Base-by-base conservation (phyloP, 768 basidiomycete species). In the Lanmaoa pseudosensibilis region DNA sequence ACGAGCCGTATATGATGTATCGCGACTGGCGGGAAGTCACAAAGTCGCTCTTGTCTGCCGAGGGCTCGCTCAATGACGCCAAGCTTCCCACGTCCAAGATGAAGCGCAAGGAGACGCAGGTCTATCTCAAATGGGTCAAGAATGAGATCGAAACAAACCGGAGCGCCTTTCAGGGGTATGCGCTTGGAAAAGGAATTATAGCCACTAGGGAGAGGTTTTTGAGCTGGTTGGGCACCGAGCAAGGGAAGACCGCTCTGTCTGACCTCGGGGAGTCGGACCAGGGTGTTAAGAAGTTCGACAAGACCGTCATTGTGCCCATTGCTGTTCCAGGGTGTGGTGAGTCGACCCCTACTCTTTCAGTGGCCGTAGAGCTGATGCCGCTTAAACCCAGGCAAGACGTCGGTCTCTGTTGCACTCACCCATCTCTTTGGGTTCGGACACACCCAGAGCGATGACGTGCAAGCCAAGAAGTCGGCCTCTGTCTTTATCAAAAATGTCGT, bases 1-100 rank as follows among this genome's bases (percentile, higher is more conserved):
- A 98, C 72, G 93, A 98, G 67, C 96, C 96, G 3, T 99, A 99
- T 70, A 86, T 98, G 82, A 95, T 96, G 86, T 98, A 97, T 74
- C 88, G 97, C 53, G 92, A 95, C 69, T 98, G 94, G 94, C 82
- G 96, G 53, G 96, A 98, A 73, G 80, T 95, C 50, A 98, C 97
- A 7, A 91, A 92, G 69, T 73, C 70, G 12, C 77, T 96, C n/a
- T 77, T 94, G 10, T 65, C 74, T 8, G 60, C 74, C 43, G 73
- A 77, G 40, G 65, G 61, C 50, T 60, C 67, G 38, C 65, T 63
- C 50, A 71, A 57, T 16, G 65, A 73, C 2, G 70, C 67, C 6
- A 73, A 73, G 40, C 69, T 92, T 11, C 81, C 87, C 2, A 84
- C 83, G 68, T 74, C 78, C 41, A 91, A 86, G 76, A 75, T 94